Percentiles rank a stretch among this genome's conserved stretches.
These are phyloP conservation scores for Cyanidium caldarium DNA, from an alignment of 23 red algal species.

Conservation along the genomic window DNA sequence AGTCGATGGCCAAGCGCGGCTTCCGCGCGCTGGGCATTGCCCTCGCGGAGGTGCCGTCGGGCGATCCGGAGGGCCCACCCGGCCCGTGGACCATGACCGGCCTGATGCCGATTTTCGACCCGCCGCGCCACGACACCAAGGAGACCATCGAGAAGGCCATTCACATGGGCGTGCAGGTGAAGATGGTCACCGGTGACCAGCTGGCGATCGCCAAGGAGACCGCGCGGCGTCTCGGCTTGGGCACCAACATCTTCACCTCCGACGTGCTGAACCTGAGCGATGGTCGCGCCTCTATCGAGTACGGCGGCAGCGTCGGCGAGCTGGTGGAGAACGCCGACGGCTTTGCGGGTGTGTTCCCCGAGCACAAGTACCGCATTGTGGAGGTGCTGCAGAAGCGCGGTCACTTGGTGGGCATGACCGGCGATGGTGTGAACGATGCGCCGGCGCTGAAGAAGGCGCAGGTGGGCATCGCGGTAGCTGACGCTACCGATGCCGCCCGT, in stretches of 20 bases:
- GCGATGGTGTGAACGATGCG: constrained; percentile 36
- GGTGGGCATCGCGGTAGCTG: constrained; percentile 27
- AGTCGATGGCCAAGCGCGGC: constrained; percentile 19
- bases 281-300: neutral
- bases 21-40: constrained; percentile 30
- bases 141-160: constrained; percentile 31
- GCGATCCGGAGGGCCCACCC: constrained; percentile 1
- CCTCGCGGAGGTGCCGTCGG: constrained; percentile 21
- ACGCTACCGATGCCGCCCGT: constrained; percentile 27
- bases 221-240: constrained; percentile 25
- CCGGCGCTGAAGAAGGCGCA: constrained; percentile 28
- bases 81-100: constrained; percentile 15
- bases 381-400: constrained; percentile 8
- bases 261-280: constrained; percentile 12
- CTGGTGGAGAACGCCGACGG: constrained; percentile 21
- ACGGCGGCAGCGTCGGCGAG: constrained; percentile 17
- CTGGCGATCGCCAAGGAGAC: constrained; percentile 35
- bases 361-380: constrained; percentile 42
- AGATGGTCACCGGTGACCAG: constrained; percentile 40
- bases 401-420: constrained; percentile 22
- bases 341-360: constrained; percentile 32
- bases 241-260: constrained; percentile 27
- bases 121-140: constrained; percentile 24
- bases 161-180: constrained; percentile 21
- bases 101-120: constrained; percentile 31